Evolutionary conservation across 257 asterid species (phyloP), one percentile per base, ranked within the genome.

Genomic region (Leonotis leonurus): DNA sequence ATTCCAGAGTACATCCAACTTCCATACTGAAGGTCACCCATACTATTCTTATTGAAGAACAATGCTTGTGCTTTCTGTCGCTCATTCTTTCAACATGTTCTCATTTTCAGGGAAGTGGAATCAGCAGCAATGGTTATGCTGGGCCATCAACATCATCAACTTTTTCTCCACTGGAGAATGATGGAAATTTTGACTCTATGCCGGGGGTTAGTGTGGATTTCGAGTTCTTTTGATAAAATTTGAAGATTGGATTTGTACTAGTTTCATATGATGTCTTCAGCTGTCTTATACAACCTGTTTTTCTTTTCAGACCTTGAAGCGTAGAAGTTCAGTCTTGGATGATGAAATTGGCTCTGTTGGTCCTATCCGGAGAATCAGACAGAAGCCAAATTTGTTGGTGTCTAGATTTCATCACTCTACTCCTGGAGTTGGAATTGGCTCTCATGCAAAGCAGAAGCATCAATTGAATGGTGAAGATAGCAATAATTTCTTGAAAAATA

Each of bases 311-410:
- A 76, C 76, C 68, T 77, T 82, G 32, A 93, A 93, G 68, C 92
- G 97, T 25, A 75, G 92, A 74, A 93, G 89, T 72, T 76, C 95
- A 65, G 85, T 65, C 20, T 73, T 89, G 12, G 95, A 87, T 70
- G 95, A 80, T 71, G 97, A 83, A 69, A 69, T 77, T 52, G 88
- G 92, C 49, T 83, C 95, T 29, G 68, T 78, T 66, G 96, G 95
- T 75, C 84, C 96, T 7, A 64, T 89, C 54, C 74, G 97, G 56
- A 85, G 97, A 67, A 83, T 78, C 63, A 80, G 94, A 68, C 99
- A 76, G 84, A 93, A 83, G 67, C 58, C 82, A 56, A 83, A 79
- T 75, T 77, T 81, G 26, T 65, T 80, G 51, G 70, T 80, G 64
- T 74, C 81, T 45, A 75, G 64, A 60, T 25, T 53, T 41, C 66